Base-by-base conservation (phyloP, 2,329 filamentous ascomycete species). In the Exserohilum turcica region DNA sequence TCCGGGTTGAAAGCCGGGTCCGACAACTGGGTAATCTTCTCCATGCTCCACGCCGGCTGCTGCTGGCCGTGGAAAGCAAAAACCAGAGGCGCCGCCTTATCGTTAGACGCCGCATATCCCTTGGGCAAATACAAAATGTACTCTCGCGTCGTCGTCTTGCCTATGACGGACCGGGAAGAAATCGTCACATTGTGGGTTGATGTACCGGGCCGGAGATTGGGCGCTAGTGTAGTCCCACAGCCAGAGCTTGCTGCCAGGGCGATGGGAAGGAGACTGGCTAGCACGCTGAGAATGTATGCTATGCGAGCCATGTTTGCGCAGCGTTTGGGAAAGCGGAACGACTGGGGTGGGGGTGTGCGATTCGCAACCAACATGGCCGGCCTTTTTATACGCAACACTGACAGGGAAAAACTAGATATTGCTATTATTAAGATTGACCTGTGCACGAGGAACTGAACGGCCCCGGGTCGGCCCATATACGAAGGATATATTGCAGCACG, bases 171-270 rank as follows among this genome's bases (percentile, higher is more conserved):
- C 24, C 48, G 54, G 0, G 66, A 67, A 0, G 52, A 29, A 5
- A 68, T 31, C 0, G 63, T 66, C 8, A 68, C 43, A 24, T 61
- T 66, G 21, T 51, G 31, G 1, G 65, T 60, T 24, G 66, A 53
- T 2, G 54, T 40, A 5, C 66, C 65, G 1, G 64, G 61, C 8
- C 43, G 46, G 1, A 67, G 53, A 1, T 31, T 50, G 2, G 32
- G 7, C 10, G 65, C 57, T 1, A 66, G 44, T 1, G 51, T 1
- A 3, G 39, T 45, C 2, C 31, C 52, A 38, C 66, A 68, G 15
- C 66, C 66, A 10, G 52, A 10, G 32, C 60, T 62, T 5, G 52
- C 54, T 31, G 44, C 54, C n/a, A 44, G 36, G 3, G 49, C 50
- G 3, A 29, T 0, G 6, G 56, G 42, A 7, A 21, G 15, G 21